Percentiles rank a stretch among this genome's conserved stretches.
These are phyloP conservation scores for Termitomyces sp. DNA, from an alignment of 768 basidiomycete species.

Conservation along the genomic window DNA sequence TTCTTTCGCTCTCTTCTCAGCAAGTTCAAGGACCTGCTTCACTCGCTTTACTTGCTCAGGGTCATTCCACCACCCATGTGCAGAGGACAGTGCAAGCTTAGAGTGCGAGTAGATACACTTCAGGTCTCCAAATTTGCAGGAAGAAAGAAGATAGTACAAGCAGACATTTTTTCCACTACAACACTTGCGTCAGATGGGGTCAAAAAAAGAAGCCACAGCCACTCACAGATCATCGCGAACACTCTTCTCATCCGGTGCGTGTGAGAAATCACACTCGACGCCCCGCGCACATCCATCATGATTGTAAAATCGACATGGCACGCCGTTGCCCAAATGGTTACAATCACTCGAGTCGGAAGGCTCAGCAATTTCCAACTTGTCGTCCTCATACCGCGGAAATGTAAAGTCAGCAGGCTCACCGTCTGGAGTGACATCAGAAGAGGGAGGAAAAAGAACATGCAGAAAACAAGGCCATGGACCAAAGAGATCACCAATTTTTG, in stretches of 20 bases:
- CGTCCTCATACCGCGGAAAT: slow-evolving; percentile 28
- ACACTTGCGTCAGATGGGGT: neutral
- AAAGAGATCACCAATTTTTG: slow-evolving; percentile 21
- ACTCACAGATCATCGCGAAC: slow-evolving; percentile 49
- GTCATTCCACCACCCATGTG: slow-evolving; percentile 31
- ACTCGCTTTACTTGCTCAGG: slow-evolving; percentile 13
- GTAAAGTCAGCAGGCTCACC: slow-evolving; percentile 23
- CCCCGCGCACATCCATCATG: slow-evolving; percentile 43
- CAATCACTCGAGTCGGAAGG: slow-evolving; percentile 52
- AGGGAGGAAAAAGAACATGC: slow-evolving; percentile 7
- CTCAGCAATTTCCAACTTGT: slow-evolving; percentile 30
- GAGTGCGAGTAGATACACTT: slow-evolving; percentile 37
- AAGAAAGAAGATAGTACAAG: slow-evolving; percentile 29
- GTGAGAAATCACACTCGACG: slow-evolving; percentile 36
- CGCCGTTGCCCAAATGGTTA: slow-evolving; percentile 42
- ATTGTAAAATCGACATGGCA: slow-evolving; percentile 54
- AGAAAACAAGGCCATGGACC: neutral
- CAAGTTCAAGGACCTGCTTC: slow-evolving; percentile 14
- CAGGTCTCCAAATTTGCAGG: slow-evolving; percentile 30
- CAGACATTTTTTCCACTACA: slow-evolving; percentile 50
- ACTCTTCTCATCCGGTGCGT: slow-evolving; percentile 51
- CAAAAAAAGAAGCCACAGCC: neutral
- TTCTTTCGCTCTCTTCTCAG: slow-evolving; percentile 15
- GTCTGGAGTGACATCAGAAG: neutral
- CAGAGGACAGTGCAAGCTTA: slow-evolving; percentile 24